Percentiles rank a stretch among this genome's conserved stretches.
Conservation (phyloP, 2,329 filamentous ascomycete species). For the Herpotrichia juniperi region DNA sequence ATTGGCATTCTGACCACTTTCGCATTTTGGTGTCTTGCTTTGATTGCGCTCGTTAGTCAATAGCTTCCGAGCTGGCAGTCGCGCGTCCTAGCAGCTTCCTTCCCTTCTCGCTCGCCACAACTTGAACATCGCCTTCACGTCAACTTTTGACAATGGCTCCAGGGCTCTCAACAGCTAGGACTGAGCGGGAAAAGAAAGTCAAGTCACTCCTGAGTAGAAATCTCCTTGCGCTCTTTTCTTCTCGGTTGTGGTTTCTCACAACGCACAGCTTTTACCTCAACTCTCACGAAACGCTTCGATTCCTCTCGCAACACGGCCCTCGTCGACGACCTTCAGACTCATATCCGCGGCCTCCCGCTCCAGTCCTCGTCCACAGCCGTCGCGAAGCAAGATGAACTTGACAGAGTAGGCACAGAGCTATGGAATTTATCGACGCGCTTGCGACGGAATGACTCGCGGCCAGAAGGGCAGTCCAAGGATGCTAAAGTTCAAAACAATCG, state of each 20-base stretch:
- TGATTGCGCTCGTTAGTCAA: neutral
- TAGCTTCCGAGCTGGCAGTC: neutral
- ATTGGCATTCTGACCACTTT: neutral
- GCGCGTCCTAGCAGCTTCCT: neutral
- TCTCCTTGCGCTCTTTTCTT: neutral
- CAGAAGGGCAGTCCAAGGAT: constrained; percentile 39
- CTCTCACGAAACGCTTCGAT: constrained; percentile 30
- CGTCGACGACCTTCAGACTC: constrained; percentile 43
- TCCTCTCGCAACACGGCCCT: constrained; percentile 23
- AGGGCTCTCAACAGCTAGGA: constrained; percentile 20
- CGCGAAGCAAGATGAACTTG: constrained; percentile 56
- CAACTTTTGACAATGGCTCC: constrained; percentile 28
- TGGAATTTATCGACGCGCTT: constrained; percentile 72
- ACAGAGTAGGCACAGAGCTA: constrained; percentile 61
- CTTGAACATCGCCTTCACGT: neutral
- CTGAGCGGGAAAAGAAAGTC: constrained; percentile 45
- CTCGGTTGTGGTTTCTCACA: constrained; percentile 13
- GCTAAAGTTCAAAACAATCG: constrained; percentile 23
- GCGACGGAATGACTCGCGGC: constrained; percentile 24
- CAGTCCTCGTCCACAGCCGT: constrained; percentile 28
- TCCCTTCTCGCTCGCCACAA: neutral
- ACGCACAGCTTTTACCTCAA: constrained; percentile 39
- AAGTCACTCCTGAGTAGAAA: constrained; percentile 37
- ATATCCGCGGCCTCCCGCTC: constrained; percentile 50
- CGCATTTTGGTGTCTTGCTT: neutral